phyloP scores from a whole-genome alignment of 805 yeast species.

The Tetrapisispora pingtungensis region DNA sequence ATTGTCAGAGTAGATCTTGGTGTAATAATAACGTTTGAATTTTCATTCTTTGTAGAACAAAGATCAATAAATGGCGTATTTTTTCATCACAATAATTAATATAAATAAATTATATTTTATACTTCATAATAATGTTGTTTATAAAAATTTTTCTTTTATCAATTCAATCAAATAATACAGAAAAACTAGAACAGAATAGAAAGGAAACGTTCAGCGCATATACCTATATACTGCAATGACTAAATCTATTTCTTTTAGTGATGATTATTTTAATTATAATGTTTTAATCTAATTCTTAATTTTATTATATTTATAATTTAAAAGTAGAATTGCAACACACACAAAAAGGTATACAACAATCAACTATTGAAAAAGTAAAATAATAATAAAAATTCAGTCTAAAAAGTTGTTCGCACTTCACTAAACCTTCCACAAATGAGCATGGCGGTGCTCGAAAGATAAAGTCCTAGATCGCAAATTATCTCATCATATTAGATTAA shows the following conservation, averaged over 20 bases:
- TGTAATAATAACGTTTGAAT: conserved; percentile 27
- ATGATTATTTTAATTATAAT: no score
- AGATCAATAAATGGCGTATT: conserved; percentile 28
- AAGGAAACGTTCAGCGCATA: no score
- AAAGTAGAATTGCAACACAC: no score
- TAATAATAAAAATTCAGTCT: conserved; percentile 16
- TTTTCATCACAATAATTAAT: conserved; percentile 29
- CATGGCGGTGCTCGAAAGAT: conserved; percentile 40
- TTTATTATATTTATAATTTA: no score
- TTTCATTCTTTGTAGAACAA: conserved; percentile 19
- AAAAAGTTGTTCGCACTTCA: conserved; percentile 30
- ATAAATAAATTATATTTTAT: not conserved
- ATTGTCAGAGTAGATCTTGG: conserved; percentile 36
- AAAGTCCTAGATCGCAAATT: conserved; percentile 44
- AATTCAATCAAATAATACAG: no score
- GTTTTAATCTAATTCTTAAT: no score
- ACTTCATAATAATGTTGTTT: no score
- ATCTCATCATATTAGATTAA: conserved; percentile 43
- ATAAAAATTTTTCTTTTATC: no score
- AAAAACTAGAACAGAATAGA: no score
- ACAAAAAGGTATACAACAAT: no score
- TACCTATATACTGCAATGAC: not conserved
- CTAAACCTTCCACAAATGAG: conserved; percentile 31
- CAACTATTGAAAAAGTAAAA: no score
- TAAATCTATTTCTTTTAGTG: not conserved